Evolutionary conservation across 2,329 filamentous ascomycete species (phyloP), one percentile per base, ranked within the genome.

Genomic region (Stachybotrys chlorohalonatus): DNA sequence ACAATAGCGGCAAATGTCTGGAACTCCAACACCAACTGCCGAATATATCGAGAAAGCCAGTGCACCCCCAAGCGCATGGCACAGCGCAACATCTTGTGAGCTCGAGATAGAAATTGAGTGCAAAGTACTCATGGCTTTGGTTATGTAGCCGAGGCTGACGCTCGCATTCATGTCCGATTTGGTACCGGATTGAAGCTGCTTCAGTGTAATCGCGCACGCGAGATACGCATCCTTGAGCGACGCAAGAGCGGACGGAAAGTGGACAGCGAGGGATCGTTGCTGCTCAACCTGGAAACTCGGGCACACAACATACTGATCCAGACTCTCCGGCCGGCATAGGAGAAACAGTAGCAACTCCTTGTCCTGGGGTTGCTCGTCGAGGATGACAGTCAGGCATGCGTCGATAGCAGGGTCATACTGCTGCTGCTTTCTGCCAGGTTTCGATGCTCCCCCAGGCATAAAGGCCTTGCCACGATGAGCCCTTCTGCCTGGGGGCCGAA

Each of bases 1-100:
- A 31, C 52, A 53, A 30, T 53, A 47, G 6, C 31, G 42, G 42
- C 52, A 53, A 15, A 53, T 47, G 17, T 53, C 52, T 31, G 52
- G n/a, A 7, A 31, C 52, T n/a, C 52, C 52, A 6, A 36, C 52
- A 15, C 52, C 52, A 36, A 53, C 31, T 3, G 42, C 42, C 6
- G 52, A 42, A 13, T 17, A 53, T 24, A 53, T 36, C 11, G 17
- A 47, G 6, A 31, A 17, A 31, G 52, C 42, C 9, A 48, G 45
- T 5, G 31, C 17, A 31, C 8, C 9, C 30, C 52, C 52, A 24
- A 53, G 31, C 30, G 15, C n/a, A 32, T 24, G 51, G 24, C 51
- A 52, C 31, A 52, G 16, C 6, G 24, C 42, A 6, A 39, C 39
- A 16, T 52, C 51, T 6, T 52, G n/a, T 15, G 51, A 13, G 31